Evolutionary conservation across 2,329 filamentous ascomycete genomes (phyloP), one percentile per base, ranked within the genome.

Genomic region (Westerdykella sp.): DNA sequence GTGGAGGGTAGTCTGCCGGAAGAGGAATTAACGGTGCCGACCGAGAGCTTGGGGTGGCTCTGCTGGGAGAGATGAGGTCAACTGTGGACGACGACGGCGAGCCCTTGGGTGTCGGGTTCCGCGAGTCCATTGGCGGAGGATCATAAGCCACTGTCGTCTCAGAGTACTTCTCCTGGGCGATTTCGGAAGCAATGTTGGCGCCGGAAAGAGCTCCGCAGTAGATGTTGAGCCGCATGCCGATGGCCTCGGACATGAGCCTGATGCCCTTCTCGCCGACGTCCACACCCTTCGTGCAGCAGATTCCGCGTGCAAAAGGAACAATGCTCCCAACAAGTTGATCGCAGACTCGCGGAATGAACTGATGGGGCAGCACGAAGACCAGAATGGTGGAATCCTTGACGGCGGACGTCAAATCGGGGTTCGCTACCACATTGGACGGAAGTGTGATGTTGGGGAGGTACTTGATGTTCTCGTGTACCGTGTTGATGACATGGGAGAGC

Each of bases 231-330:
- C 85, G 84, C 65, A 87, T 82, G 44, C 90, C 90, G 62, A 98
- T 98, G 67, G 85, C 88, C 71, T 98, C 93, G 42, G 87, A 94
- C 73, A 98, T 96, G 42, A 98, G 78, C 58, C 83, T 83, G 55
- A 97, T 83, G 43, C 86, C 87, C 40, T 87, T 82, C 59, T 91
- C 85, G 4, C 85, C 84, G 28, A 98, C 93, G 56, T 95, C 86
- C 48, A 98, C 90, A 56, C 93, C 93, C 76, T 98, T 98, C 73
- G 97, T 96, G 70, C 93, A 98, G 64, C 88, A 95, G 62, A 98
- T 89, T 46, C 89, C 93, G 50, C 94, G 82, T 21, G 93, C 91
- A 60, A 83, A 97, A 6, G 93, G 93, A 23, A 96, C 71, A 52
- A 96, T 94, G 59, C 95, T 83, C 47, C 91, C 93, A 60, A 84